These are phyloP conservation scores for Hyaloscypha bicolor DNA, from an alignment of 495 filamentous ascomycete species.

Conservation along the genomic window DNA sequence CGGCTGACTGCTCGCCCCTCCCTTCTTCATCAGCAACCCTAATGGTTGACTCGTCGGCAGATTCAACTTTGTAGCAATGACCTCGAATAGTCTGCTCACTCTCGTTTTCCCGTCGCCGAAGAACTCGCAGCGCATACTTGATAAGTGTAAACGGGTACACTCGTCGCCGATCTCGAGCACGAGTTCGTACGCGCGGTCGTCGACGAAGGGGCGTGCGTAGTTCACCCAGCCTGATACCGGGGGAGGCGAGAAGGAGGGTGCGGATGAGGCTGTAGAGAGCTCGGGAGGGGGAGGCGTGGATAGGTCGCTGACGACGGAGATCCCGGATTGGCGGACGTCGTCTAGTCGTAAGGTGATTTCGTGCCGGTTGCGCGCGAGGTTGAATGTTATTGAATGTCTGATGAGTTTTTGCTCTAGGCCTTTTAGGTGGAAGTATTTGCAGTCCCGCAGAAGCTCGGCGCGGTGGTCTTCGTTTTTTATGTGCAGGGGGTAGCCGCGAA, in stretches of 20 bases:
- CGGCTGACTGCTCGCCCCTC: conserved; percentile 53
- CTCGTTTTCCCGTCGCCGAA: conserved; percentile 65
- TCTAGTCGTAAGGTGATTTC: conserved; percentile 85
- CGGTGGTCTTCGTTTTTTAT: conserved; percentile 81
- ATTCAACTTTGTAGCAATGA: conserved; percentile 80
- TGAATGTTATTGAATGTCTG: conserved; percentile 74
- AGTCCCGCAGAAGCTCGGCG: conserved; percentile 78
- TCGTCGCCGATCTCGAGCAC: conserved; percentile 80
- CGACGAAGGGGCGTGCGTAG: conserved; percentile 83
- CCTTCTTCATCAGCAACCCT: conserved; percentile 65
- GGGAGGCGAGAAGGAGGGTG: background rate
- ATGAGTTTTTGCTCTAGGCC: conserved; percentile 89
- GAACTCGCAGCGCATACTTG: conserved; percentile 66
- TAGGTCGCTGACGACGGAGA: conserved; percentile 61
- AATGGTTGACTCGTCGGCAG: conserved; percentile 66
- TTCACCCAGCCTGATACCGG: conserved; percentile 58
- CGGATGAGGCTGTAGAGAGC: background rate
- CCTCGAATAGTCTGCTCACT: conserved; percentile 73
- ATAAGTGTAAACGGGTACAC: conserved; percentile 62
- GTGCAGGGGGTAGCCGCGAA: conserved; percentile 83
- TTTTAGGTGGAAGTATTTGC: conserved; percentile 90
- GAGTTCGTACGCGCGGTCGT: conserved; percentile 68
- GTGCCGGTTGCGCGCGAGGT: conserved; percentile 61
- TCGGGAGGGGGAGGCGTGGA: conserved; percentile 4
- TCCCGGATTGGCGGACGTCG: conserved; percentile 82